phyloP scores from a whole-genome alignment of 345 rosid genomes.

The Noccaea caerulescens region DNA sequence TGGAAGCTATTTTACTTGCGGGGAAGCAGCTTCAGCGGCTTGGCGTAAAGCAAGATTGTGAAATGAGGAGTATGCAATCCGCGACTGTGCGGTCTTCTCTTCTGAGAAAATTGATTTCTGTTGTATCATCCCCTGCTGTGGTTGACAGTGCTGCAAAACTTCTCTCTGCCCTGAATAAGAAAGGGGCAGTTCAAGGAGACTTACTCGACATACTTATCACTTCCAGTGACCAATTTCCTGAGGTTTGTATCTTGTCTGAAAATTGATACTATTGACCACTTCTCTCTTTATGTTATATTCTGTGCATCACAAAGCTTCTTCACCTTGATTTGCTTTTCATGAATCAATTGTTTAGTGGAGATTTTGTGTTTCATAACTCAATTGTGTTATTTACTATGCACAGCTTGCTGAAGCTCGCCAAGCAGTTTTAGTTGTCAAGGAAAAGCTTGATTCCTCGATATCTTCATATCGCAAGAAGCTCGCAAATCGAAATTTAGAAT shows the following conservation, averaged over 20 bases:
- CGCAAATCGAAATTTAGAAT: slow-evolving; percentile 37
- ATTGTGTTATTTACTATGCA: slow-evolving; percentile 26
- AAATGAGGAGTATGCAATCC: slow-evolving; percentile 36
- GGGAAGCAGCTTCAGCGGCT: slow-evolving; percentile 78
- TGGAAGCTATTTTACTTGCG: slow-evolving; percentile 73
- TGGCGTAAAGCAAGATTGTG: slow-evolving; percentile 51
- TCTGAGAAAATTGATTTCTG: slow-evolving; percentile 65
- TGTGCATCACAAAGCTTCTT: slow-evolving; percentile 30
- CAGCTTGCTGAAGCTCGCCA: slow-evolving; percentile 73
- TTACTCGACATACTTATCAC: slow-evolving; percentile 57
- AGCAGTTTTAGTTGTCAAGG: slow-evolving; percentile 65
- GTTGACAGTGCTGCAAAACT: slow-evolving; percentile 67
- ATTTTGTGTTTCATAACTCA: slow-evolving; percentile 12
- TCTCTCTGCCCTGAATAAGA: slow-evolving; percentile 70
- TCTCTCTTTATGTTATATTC: slow-evolving; percentile 17
- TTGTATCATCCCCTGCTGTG: slow-evolving; percentile 71
- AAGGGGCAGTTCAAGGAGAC: slow-evolving; percentile 81
- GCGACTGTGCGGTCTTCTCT: slow-evolving; percentile 54
- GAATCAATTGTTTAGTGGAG: not conserved
- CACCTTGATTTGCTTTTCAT: slow-evolving; percentile 14
- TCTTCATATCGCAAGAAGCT: slow-evolving; percentile 43
- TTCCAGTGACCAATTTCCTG: slow-evolving; percentile 69
- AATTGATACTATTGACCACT: slow-evolving; percentile 1
- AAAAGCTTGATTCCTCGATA: slow-evolving; percentile 47
- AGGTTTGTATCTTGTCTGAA: slow-evolving; percentile 53